Evolutionary conservation across 202 grass and related monocot genomes (phyloP), one percentile per base, ranked within the genome.

Genomic region (Carex sylvatica): DNA sequence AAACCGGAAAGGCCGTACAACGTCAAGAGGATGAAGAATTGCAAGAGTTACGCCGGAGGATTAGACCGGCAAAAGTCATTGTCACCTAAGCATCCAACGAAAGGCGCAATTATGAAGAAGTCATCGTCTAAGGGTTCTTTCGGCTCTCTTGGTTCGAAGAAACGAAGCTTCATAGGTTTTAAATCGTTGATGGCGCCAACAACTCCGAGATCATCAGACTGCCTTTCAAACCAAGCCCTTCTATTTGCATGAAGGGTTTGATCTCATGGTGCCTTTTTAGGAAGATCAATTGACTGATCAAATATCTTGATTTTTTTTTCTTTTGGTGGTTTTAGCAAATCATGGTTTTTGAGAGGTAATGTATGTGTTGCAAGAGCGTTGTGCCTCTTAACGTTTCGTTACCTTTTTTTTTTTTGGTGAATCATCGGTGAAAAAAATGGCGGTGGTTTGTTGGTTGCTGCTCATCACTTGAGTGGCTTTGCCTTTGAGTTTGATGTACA

Each of bases 1-100:
- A 94, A 94, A 70, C 85, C 91, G 42, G 73, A 78, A 5, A 87
- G 59, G 83, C 87, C 79, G 83, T 88, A 70, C 80, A 87, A 86
- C 85, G 26, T 26, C 26, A 88, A 90, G 49, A 72, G 77, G 76
- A 83, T 90, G 4, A 82, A 84, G 56, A 83, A 66, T 73, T 91
- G 85, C 80, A 78, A 82, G 63, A 91, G 87, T 86, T 94, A 84
- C 61, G 92, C 80, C 8, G 92, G 87, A 12, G 85, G 80, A 22
- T 86, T 94, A 6, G 80, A 88, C 62, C 87, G 73, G 3, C 52
- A 77, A 1, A 85, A 75, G 11, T 67, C 66, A 1, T 35, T 84
- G 40, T 88, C 85, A 19, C 26, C 75, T 19, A 94, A 85, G 33
- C 87, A 75, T 58, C 65, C 44, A 46, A 19, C 61, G 62, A 71